phyloP scores from a whole-genome alignment of 2,329 filamentous ascomycete species.

The Leptographium lundbergii region DNA sequence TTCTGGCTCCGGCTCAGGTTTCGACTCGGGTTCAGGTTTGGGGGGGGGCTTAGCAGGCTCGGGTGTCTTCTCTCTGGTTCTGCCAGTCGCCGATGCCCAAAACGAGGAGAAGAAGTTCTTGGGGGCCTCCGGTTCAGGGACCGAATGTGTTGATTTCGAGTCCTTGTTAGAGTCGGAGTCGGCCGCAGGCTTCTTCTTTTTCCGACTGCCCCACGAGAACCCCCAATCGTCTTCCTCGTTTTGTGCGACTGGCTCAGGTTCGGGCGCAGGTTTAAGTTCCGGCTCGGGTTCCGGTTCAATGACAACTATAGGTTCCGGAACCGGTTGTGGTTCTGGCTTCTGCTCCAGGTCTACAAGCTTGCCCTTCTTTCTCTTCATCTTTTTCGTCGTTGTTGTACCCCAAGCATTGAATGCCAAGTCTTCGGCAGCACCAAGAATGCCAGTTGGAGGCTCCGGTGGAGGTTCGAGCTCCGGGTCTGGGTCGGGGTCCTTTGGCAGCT shows the following conservation, averaged over 20 bases:
- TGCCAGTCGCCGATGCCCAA: slow-evolving; percentile 32
- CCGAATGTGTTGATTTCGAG: background rate
- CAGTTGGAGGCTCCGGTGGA: background rate
- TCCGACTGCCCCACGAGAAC: slow-evolving; percentile 14
- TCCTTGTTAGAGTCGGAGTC: background rate
- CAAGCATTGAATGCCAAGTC: background rate
- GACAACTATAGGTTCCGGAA: background rate
- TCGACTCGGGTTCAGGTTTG: background rate
- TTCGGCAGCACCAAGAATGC: background rate
- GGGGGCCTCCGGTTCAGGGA: background rate
- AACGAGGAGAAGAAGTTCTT: slow-evolving; percentile 20
- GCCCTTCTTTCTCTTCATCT: background rate
- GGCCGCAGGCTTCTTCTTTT: background rate
- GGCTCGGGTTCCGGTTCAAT: slow-evolving; percentile 7
- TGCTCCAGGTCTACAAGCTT: background rate
- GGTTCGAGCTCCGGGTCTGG: background rate
- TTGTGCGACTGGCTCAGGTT: background rate
- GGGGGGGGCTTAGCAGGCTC: background rate
- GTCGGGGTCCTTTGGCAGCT: slow-evolving; percentile 8
- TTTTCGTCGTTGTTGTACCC: background rate
- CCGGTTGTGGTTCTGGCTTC: background rate
- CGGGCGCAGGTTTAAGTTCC: slow-evolving; percentile 2
- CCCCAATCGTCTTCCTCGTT: slow-evolving; percentile 12
- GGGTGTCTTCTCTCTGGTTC: slow-evolving; percentile 11
- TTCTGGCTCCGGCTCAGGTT: background rate